Evolutionary conservation across 1,284 basidiomycete genomes (phyloP), one percentile per base, ranked within the genome.

Genomic region (Malassezia sympodialis): DNA sequence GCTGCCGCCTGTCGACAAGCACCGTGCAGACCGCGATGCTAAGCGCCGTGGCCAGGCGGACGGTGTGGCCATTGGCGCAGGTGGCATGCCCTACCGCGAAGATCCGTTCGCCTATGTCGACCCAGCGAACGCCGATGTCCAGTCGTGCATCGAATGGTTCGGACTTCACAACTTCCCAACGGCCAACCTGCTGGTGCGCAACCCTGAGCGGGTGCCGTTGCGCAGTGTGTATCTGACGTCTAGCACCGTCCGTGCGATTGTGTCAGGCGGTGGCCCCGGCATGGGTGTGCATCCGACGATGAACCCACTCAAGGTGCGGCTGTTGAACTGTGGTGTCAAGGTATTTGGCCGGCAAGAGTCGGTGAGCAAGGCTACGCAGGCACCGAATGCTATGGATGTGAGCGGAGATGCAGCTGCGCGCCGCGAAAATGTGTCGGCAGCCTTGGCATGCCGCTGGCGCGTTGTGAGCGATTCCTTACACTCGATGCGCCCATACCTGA

Each of bases 181-280:
- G 15, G 77, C 77, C 51, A 89, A 86, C 73, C 79, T 87, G 49
- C 87, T 88, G 55, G 89, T 96, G 14, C 84, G 94, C 58, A 96
- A 93, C 75, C 84, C 87, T 1, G 81, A 79, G 27, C 88, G 87
- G 32, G 84, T 86, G 26, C 77, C 79, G 15, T 80, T 86, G 21
- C 84, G 91, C 39, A 86, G 87, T 7, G 80, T 96, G 48, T 96
- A 96, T 79, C 80, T 96, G 60, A 85, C 87, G 51, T 94, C 93
- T 66, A 82, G 85, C 66, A 78, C 87, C 59, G 86, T 91, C 66
- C 69, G 79, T 58, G 78, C 80, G 15, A 80, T 98, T 59, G 81
- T 96, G 56, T 72, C 80, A 45, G 80, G 84, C 72, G 96, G 96
- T 72, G 85, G 69, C 0, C 61, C 60, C 10, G 68, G 67, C 23